Percentiles rank a stretch among this genome's conserved stretches.
These are phyloP conservation scores for Ottelia alismoides DNA, from an alignment of 106 monocot species.

Conservation along the genomic window DNA sequence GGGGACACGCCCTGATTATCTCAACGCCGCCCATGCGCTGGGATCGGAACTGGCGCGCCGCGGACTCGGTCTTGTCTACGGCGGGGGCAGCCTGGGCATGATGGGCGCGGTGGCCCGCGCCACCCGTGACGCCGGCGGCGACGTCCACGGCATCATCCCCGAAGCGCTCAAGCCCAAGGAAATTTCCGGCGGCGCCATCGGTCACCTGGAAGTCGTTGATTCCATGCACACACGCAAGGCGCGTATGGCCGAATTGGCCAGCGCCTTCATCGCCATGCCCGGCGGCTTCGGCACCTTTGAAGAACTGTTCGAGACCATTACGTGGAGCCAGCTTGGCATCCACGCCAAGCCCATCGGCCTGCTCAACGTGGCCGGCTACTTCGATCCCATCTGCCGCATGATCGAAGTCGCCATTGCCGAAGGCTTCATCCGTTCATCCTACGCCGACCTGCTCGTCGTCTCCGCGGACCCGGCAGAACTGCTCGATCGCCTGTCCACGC, in stretches of 20 bases:
- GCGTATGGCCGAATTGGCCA: background rate
- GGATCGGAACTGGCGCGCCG: background rate
- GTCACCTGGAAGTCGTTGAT: background rate
- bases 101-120: background rate
- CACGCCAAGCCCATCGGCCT: background rate
- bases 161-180: background rate
- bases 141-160: background rate
- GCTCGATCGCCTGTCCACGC: background rate
- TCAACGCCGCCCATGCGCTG: background rate
- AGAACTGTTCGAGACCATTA: background rate
- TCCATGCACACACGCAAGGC: background rate
- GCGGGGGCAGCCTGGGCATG: background rate
- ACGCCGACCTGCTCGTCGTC: background rate
- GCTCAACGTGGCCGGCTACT: background rate
- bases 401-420: background rate
- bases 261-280: background rate
- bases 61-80: background rate
- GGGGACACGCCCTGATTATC: background rate
- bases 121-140: too few species aligned
- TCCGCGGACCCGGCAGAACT: background rate
- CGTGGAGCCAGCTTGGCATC: background rate
- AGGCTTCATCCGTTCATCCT: background rate
- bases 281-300: background rate
- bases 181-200: background rate
- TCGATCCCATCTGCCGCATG: background rate